These are phyloP conservation scores for Simmondsia chinensis DNA, from an alignment of 148 eudicot genomes.

Conservation along the genomic window DNA sequence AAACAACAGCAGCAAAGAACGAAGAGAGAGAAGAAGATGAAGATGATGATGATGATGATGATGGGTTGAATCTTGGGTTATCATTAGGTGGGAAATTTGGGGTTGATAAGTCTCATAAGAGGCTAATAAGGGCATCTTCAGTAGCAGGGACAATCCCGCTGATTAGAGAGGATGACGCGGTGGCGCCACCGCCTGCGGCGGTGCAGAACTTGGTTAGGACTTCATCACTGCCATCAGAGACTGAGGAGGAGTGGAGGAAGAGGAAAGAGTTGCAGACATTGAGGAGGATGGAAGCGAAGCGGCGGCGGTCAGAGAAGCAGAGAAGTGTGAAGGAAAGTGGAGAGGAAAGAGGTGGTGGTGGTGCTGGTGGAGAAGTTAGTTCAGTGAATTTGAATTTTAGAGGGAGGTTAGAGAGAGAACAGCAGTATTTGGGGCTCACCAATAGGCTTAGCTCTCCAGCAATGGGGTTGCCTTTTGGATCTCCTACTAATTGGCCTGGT, in stretches of 20 bases:
- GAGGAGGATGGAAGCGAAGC: constrained; percentile 83
- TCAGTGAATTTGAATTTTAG: constrained; percentile 31
- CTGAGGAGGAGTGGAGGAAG: constrained; percentile 87
- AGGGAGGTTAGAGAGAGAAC: constrained; percentile 42
- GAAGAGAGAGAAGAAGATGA: constrained; percentile 25
- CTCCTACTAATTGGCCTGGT: constrained; percentile 17
- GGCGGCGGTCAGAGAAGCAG: constrained; percentile 79
- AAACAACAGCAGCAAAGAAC: constrained; percentile 1
- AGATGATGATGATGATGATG: constrained; percentile 17
- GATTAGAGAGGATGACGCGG: constrained; percentile 37
- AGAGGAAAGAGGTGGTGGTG: constrained; percentile 23
- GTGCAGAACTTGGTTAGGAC: constrained; percentile 43
- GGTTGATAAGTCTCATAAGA: constrained; percentile 49
- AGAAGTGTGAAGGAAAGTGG: constrained; percentile 31
- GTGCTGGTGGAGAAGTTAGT: constrained; percentile 11
- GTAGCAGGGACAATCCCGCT: constrained; percentile 49
- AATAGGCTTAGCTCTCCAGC: constrained; percentile 25
- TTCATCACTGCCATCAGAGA: constrained; percentile 66
- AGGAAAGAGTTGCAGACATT: constrained; percentile 82
- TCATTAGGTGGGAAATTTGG: constrained; percentile 92
- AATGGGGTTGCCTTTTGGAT: constrained; percentile 19
- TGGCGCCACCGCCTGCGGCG: constrained; percentile 8
- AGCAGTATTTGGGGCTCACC: constrained; percentile 22
- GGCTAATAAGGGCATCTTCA: constrained; percentile 59
- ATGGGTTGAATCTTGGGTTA: constrained; percentile 68